phyloP scores from a whole-genome alignment of 192 early-diverging fungal genomes.

The Coemansia sp. region DNA sequence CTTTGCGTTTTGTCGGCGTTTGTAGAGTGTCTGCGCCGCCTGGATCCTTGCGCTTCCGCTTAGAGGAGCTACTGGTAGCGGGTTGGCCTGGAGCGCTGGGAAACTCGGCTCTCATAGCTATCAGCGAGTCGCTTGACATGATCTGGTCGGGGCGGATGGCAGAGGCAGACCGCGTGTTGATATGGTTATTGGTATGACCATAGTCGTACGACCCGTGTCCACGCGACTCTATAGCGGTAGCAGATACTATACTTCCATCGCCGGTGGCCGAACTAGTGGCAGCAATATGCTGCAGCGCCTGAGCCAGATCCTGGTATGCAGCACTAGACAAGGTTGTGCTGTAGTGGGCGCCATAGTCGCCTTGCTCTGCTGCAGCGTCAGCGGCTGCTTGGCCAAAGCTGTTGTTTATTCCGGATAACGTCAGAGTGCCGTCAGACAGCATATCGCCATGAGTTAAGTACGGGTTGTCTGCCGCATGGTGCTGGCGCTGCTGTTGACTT shows the following conservation, averaged over 20 bases:
- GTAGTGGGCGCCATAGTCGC: constrained; percentile 22
- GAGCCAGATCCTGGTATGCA: constrained; percentile 41
- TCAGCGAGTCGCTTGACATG: constrained; percentile 6
- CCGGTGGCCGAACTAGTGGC: constrained; percentile 19
- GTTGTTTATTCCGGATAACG: constrained; percentile 25
- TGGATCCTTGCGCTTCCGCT: constrained; percentile 37
- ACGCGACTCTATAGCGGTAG: neutral
- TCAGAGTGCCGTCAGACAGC: constrained; percentile 13
- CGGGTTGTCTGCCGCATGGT: constrained; percentile 2
- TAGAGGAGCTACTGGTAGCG: constrained; percentile 2
- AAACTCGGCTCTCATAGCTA: neutral
- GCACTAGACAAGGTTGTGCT: constrained; percentile 20
- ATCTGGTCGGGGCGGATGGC: constrained; percentile 22
- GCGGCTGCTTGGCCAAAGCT: constrained; percentile 9
- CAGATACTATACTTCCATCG: constrained; percentile 6
- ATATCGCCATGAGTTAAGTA: constrained; percentile 30
- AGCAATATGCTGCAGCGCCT: constrained; percentile 45
- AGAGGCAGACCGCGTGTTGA: constrained; percentile 2
- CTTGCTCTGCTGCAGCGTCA: constrained; percentile 3
- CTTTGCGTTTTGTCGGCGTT: constrained; percentile 29
- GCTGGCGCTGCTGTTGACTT: constrained; percentile 8
- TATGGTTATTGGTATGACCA: neutral
- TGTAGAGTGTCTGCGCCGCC: neutral
- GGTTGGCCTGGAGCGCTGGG: neutral
- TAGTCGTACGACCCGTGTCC: constrained; percentile 1